Conservation (phyloP, 2,329 filamentous ascomycete genomes). For the Ophiosphaerella narmari region DNA sequence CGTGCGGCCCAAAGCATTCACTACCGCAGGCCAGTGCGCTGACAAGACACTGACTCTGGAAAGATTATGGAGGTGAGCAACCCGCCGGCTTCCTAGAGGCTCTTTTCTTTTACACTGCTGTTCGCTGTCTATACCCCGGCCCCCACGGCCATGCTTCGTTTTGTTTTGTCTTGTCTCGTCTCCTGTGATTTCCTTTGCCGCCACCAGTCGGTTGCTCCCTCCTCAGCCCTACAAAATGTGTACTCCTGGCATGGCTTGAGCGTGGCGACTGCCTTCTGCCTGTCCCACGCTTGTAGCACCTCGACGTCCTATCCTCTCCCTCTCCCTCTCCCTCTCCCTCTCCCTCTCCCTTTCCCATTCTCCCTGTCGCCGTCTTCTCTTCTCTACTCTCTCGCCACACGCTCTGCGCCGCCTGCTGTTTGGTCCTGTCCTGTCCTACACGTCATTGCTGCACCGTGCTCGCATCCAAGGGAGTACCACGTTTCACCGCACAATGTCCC, state of each 20-base stretch:
- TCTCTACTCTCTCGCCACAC: slow-evolving; percentile 11
- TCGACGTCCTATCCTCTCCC: slow-evolving; percentile 25
- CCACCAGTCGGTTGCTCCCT: slow-evolving; percentile 12
- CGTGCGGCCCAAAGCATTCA: slow-evolving; percentile 25
- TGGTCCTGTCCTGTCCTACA: slow-evolving; percentile 20
- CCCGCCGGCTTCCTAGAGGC: slow-evolving; percentile 11
- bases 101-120: slow-evolving; percentile 16
- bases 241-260: slow-evolving; percentile 34
- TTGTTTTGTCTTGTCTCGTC: slow-evolving; percentile 6
- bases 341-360: slow-evolving; percentile 12
- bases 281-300: slow-evolving; percentile 46
- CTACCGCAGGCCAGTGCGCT: slow-evolving; percentile 37
- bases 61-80: slow-evolving; percentile 42
- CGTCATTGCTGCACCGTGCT: slow-evolving; percentile 31
- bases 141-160: slow-evolving; percentile 14
- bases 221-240: slow-evolving; percentile 32
- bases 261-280: slow-evolving; percentile 28
- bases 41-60: slow-evolving; percentile 29
- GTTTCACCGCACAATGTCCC: slow-evolving; percentile 34
- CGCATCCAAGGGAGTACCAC: slow-evolving; percentile 24
- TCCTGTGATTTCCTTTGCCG: slow-evolving; percentile 2
- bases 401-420: too few relatives aligned
- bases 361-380: slow-evolving; percentile 13
- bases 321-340: slow-evolving; percentile 9
- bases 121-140: slow-evolving; percentile 13